Base-by-base conservation (phyloP, 371 early-diverging fungal species). In the Mortierella sp. region DNA sequence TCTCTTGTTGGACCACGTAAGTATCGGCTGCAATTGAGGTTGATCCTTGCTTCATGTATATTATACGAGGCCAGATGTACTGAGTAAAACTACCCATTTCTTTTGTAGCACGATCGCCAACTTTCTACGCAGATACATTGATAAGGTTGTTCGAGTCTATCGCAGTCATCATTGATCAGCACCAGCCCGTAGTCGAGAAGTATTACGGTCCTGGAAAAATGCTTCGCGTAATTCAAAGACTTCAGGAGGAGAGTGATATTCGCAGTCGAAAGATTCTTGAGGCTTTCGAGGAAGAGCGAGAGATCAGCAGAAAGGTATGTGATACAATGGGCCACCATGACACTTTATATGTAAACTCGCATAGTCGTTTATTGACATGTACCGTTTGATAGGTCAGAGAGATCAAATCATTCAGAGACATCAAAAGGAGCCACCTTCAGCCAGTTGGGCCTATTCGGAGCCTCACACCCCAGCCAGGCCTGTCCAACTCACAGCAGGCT, bases 121-220 rank as follows among this genome's bases (percentile, higher is more conserved):
- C 89, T 9, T 89, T 91, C 70, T 93, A 89, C 75, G 93, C 93
- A 4, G 91, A 94, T 61, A 87, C 94, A 20, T 72, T 97, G 40
- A 96, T 94, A 14, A 81, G 91, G 32, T 77, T 98, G 54, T 97
- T 96, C 83, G 98, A 98, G 83, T 90, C 90, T 35, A 91, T 96
- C 58, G 97, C 97, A 0, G 86, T 89, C 5, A 88, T 96, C 24
- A 88, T 97, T 32, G 96, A 97, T 81, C 91, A 93, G 64, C 95
- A 97, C 70, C 92, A 93, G 59, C 89, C 93, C 1, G 83, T 96
- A 14, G 93, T 98, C 0, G 93, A 96, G 67, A 79, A 88, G 11
- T 90, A 94, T 73, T 97, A 96, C 79, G 96, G 96, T 0, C 87
- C 90, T 5, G 97, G 97, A 11, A 88, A 91, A n/a, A 94, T 96